Evolutionary conservation across 352 stramenopile genomes (phyloP), one percentile per base, ranked within the genome.

Genomic region (Thraustochytrium sp.): DNA sequence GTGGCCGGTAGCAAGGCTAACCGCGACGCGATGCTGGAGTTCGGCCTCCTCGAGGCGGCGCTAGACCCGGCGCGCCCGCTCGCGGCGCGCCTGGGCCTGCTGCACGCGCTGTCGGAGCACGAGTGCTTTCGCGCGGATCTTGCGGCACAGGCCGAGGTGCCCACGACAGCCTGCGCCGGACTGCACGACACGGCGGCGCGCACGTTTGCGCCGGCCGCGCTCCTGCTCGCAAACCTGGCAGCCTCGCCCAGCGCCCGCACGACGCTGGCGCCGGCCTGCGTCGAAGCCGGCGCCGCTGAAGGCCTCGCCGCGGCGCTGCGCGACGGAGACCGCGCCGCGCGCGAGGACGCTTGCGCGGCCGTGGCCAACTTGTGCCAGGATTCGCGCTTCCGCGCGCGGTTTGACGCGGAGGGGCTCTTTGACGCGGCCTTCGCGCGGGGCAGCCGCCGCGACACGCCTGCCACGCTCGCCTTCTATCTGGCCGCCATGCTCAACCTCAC

Each of bases 61-160:
- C 31, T 62, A 23, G 42, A 68, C 18, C 13, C 46, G 18, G 13
- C 42, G 13, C 13, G 26, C 0, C 8, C 5, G 62, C 8, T 26
- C 21, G 26, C 38, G 8, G n/a, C 13, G 11, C 13, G 26, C 21
- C 9, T 77, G 13, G 16, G 13, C 64, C 11, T 77, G 9, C 21
- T 77, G 65, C 49, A 55, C 26, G 65, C 49, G 8, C 31, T 77
- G 11, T 77, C 65, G 0, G 65, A 77, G 40, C 21, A 72, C 40
- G 59, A 38, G 13, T 21, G 21, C 2, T 49, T 72, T 26, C 36
- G 21, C 8, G 59, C 21, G 9, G 8, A 29, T n/a, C 36, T 72
- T 44, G 36, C 40, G 59, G 26, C 13, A 5, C 34, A 21, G 26
- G 5, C 2, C 8, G 59, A 49, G 26, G 34, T 72, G 21, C 11